Percentiles rank a stretch among this genome's conserved stretches.
Conservation (phyloP, 495 filamentous ascomycete species). For the Recurvomyces mirabilis region DNA sequence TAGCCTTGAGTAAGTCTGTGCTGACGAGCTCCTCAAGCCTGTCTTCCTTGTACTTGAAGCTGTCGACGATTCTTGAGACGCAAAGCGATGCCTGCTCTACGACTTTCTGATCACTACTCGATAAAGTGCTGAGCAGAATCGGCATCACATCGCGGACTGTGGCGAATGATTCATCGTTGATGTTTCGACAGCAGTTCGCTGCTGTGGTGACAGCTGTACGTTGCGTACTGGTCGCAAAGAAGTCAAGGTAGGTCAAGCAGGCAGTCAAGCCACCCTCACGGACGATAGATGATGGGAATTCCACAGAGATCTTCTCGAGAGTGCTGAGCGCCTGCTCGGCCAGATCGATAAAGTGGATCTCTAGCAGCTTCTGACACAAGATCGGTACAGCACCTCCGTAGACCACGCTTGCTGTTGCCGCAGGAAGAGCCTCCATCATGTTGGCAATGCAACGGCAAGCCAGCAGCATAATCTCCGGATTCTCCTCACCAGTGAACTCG, state of each 20-base stretch:
- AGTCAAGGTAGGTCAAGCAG: conserved; percentile 88
- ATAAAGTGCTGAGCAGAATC: conserved; percentile 75
- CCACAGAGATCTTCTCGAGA: conserved; percentile 91
- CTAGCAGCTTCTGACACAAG: conserved; percentile 82
- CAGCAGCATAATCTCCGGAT: conserved; percentile 94
- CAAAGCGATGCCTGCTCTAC: conserved; percentile 95
- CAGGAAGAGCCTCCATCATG: conserved; percentile 90
- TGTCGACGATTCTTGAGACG: conserved; percentile 93
- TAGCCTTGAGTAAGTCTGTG: conserved; percentile 69
- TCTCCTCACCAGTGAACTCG: conserved; percentile 68
- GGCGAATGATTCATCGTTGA: conserved; percentile 82
- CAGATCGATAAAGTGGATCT: conserved; percentile 92
- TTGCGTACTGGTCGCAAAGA: conserved; percentile 95
- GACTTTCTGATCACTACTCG: conserved; percentile 88
- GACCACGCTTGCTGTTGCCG: conserved; percentile 87
- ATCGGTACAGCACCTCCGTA: conserved; percentile 93
- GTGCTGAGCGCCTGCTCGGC: conserved; percentile 97
- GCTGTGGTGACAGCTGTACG: conserved; percentile 93
- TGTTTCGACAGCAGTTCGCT: conserved; percentile 94
- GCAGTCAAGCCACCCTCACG: conserved; percentile 90
- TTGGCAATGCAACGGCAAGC: conserved; percentile 95
- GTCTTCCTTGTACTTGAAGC: conserved; percentile 75
- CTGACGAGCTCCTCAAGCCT: conserved; percentile 89
- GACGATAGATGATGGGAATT: conserved; percentile 92
- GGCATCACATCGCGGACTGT: conserved; percentile 92